Conservation (phyloP, 768 basidiomycete species). For the Pholiota molesta region DNA sequence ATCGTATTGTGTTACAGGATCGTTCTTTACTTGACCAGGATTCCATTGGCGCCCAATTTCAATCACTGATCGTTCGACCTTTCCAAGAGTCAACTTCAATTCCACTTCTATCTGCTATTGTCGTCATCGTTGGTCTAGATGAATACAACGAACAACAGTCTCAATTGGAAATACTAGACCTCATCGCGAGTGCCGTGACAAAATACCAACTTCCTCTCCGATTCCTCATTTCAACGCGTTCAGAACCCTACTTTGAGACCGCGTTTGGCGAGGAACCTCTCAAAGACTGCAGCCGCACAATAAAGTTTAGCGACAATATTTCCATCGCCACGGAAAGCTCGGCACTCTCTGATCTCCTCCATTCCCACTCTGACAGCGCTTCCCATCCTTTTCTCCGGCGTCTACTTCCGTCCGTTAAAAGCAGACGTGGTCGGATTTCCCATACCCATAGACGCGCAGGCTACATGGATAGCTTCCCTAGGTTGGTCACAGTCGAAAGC, state of each 20-base stretch:
- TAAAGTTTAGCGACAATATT: not conserved
- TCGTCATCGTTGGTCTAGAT: conserved; percentile 11
- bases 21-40: not conserved
- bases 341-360: not conserved
- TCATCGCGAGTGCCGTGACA: conserved; percentile 1
- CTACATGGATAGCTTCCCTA: not conserved
- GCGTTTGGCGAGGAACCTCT: not conserved
- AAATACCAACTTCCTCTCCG: conserved; percentile 3
- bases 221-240: conserved; percentile 7
- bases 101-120: not conserved
- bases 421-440: not conserved
- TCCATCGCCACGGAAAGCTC: not conserved
- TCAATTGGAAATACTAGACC: not conserved
- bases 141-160: not conserved
- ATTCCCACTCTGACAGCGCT: not conserved
- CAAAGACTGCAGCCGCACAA: not conserved
- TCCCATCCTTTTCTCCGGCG: not conserved
- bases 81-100: not conserved
- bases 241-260: not conserved
- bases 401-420: not conserved
- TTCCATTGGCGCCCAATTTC: conserved; percentile 4
- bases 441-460: not conserved
- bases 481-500: not conserved
- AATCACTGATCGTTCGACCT: conserved; percentile 5
- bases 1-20: not conserved